A percentile compares a stretch with the other conserved stretches of the same genome.
Evolutionary conservation across 192 early-diverging fungal species (phyloP).

Genomic region (Gaertneriomyces semiglobifer): DNA sequence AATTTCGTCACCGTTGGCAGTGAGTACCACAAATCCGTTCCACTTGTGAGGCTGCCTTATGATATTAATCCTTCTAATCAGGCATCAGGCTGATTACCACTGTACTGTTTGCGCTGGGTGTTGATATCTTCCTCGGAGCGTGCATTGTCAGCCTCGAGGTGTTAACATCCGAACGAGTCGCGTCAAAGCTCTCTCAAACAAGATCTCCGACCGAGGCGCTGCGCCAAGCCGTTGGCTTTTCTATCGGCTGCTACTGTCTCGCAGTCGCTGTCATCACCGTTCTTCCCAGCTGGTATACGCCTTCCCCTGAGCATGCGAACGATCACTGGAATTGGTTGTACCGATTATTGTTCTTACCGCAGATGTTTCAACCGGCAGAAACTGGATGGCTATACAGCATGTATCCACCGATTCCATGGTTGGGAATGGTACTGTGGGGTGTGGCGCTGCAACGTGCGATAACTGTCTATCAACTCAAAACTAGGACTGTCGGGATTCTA

Average conservation of each 20-base stretch:
- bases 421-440: conserved; percentile 36
- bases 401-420: conserved; percentile 40
- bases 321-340: conserved; percentile 24
- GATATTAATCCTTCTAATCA: too few relatives aligned
- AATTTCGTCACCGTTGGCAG: conserved; percentile 24
- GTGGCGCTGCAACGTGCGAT: conserved; percentile 26
- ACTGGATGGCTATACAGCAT: conserved; percentile 13
- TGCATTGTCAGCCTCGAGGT: conserved; percentile 26
- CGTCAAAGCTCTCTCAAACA: neutral
- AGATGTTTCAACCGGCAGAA: neutral
- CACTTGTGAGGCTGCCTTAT: neutral
- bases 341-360: conserved; percentile 30
- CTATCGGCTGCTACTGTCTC: conserved; percentile 18
- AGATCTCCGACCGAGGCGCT: neutral
- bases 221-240: neutral
- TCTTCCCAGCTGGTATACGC: conserved; percentile 25
- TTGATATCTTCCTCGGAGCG: conserved; percentile 40
- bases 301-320: conserved; percentile 7
- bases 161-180: neutral
- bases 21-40: conserved; percentile 3
- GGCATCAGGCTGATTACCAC: conserved; percentile 18
- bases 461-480: conserved; percentile 9
- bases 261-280: conserved; percentile 12
- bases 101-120: conserved; percentile 39
- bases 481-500: conserved; percentile 9